phyloP scores from a whole-genome alignment of 2,329 filamentous ascomycete species.

The Stachybotrys echinatus region DNA sequence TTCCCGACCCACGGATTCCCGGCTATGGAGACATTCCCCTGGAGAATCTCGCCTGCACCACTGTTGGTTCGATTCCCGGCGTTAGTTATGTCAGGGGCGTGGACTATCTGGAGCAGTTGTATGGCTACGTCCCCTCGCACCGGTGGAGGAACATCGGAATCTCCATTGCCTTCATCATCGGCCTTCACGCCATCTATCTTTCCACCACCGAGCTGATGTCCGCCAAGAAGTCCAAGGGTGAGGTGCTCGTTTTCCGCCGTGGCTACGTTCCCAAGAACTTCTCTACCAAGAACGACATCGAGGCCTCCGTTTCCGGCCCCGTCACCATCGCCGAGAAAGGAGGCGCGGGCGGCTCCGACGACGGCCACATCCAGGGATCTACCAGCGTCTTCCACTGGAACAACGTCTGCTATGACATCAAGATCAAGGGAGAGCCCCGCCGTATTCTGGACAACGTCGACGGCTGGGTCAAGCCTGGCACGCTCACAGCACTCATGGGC shows the following conservation, averaged over 20 bases:
- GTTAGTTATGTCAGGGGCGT: constrained; percentile 37
- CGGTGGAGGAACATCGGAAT: constrained; percentile 55
- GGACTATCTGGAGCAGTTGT: constrained; percentile 39
- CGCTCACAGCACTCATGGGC: constrained; percentile 65
- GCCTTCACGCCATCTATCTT: constrained; percentile 43
- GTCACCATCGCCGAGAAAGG: constrained; percentile 13
- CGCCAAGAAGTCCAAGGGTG: constrained; percentile 53
- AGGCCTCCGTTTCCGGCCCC: constrained; percentile 12
- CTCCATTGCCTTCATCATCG: constrained; percentile 43
- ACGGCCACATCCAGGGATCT: constrained; percentile 15
- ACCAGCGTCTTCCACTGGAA: constrained; percentile 61
- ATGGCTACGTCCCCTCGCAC: constrained; percentile 40
- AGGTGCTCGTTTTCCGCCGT: constrained; percentile 54
- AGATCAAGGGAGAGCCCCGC: constrained; percentile 59
- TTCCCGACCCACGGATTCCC: constrained; percentile 16
- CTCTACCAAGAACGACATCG: constrained; percentile 13
- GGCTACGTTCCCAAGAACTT: constrained; percentile 20
- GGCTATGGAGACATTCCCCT: constrained; percentile 20
- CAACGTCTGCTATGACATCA: constrained; percentile 69
- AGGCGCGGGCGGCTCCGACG: constrained; percentile 2
- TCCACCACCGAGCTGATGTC: constrained; percentile 40
- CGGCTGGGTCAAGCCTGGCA: constrained; percentile 72
- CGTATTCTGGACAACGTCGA: constrained; percentile 66
- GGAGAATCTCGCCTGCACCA: constrained; percentile 36
- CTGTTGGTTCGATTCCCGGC: constrained; percentile 43